Base-by-base conservation (phyloP, 495 filamentous ascomycete species). In the Aspergillus ostianus region DNA sequence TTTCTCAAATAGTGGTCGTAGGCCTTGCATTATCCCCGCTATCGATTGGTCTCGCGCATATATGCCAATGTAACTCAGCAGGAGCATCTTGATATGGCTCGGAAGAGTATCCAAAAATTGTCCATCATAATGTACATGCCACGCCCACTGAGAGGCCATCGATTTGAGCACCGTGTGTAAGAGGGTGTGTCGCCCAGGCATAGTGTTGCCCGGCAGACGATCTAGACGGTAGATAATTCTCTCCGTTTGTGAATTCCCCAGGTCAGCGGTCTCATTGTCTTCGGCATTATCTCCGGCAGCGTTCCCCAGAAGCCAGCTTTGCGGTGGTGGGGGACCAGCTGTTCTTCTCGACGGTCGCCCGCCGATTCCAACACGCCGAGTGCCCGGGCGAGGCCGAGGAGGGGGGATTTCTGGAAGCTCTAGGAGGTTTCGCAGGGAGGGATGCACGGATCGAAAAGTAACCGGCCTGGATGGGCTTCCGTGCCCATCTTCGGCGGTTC, bases 401-500 rank as follows among this genome's bases (percentile, higher is more conserved):
- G 83, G 76, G n/a, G 86, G 84, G 27, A 84, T 84, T 64, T 92
- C 89, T 36, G 87, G 87, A 26, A 91, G 76, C 50, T 88, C 82
- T 30, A 93, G 80, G 47, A 93, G 81, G 32, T 82, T 77, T 27
- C 82, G 70, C 19, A 86, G 64, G 15, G 77, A 77, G 0, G 83
- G 84, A 56, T 83, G 84, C 1, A 87, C 76, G 0, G 82, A 80
- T 51, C 76, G 72, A 19, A 69, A 68, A 1, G 69, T 57, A 9
- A 64, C 26, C 12, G 62, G 57, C n/a, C 56, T 64, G 7, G 60
- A 60, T 1, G 64, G 47, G 6, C 41, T 66, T 18, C 63, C 10
- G 21, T 57, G 19, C 7, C 50, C 58, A 49, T 70, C 57, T 0
- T 73, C 65, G 8, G 67, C 48, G 5, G 67, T 19, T 21, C 41